Evolutionary conservation across 2,329 filamentous ascomycete species (phyloP), one percentile per base, ranked within the genome.

Genomic region (Xylaria multiplex): DNA sequence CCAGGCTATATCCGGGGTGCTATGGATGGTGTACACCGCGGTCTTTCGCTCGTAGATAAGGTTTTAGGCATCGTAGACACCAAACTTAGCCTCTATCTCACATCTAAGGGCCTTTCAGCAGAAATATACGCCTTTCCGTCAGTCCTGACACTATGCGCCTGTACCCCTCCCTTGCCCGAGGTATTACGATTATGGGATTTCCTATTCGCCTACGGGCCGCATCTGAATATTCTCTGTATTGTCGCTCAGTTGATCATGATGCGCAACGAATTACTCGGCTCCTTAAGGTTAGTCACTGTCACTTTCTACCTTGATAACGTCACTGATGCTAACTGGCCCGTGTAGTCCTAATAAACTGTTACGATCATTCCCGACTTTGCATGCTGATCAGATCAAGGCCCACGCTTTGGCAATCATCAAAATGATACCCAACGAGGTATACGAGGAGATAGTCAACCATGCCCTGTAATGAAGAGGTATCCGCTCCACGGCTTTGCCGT

Each of bases 51-150:
- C 9, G 94, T 99, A 24, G 96, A 99, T 79, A 93, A 93, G 75
- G 93, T 97, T 57, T 83, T 99, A 27, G 90, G 93, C 66, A 93
- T 97, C 63, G 93, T 97, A 54, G 96, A 98, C 76, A 90, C 92
- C 1, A 96, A 94, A 78, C 84, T 99, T 52, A 93, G 91, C 74
- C 82, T 89, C 30, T 93, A 97, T 77, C 86, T 99, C 35, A 91
- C 92, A 65, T 89, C 90, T 61, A 96, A 97, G 79, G 92, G 92
- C 13, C 88, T 99, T 78, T 90, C 93, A 68, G 96, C 96, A 2
- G 93, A 97, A 81, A 91, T 99, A 62, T 99, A 98, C 77, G 96
- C 95, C 2, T 99, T 99, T 75, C 93, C 96, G 1, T 96, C 93
- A 1, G 96, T 99, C 0, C 83, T 98, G 69, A 99, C 96, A 0